phyloP scores from a whole-genome alignment of 2,329 filamentous ascomycete species.

The Raffaelea albimanens region DNA sequence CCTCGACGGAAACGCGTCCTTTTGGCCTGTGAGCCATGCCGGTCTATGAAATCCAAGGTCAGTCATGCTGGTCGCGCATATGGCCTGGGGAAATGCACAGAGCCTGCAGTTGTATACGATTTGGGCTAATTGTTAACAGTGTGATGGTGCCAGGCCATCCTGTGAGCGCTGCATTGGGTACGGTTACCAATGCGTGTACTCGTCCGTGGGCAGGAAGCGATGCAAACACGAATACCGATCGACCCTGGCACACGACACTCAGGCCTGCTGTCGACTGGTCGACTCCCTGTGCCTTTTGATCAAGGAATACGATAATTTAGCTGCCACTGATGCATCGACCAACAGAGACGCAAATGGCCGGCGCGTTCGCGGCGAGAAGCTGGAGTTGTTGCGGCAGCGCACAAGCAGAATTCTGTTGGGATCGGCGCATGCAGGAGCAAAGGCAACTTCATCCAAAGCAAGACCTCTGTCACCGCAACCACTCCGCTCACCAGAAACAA shows the following conservation, averaged over 20 bases:
- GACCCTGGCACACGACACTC: background rate
- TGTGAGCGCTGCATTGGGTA: slow-evolving; percentile 18
- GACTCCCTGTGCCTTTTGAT: background rate
- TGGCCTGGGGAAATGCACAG: background rate
- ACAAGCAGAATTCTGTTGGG: background rate
- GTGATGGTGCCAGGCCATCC: slow-evolving; percentile 14
- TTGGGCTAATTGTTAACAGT: slow-evolving; percentile 3
- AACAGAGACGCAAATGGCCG: too few species aligned
- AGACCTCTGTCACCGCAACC: too few species aligned
- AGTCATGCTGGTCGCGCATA: background rate
- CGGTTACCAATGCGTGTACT: slow-evolving; percentile 14
- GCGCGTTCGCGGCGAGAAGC: background rate
- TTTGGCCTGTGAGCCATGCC: slow-evolving; percentile 17
- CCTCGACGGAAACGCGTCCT: slow-evolving; percentile 14
- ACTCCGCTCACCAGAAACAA: background rate
- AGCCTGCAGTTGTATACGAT: background rate
- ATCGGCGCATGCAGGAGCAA: too few species aligned
- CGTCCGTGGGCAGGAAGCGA: slow-evolving; percentile 4
- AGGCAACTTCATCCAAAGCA: too few species aligned
- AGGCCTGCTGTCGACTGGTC: background rate
- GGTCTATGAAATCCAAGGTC: slow-evolving; percentile 18
- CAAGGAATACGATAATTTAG: slow-evolving; percentile 5
- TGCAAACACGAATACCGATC: background rate
- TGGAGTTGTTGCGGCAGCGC: background rate
- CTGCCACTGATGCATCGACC: too few species aligned